phyloP scores from a whole-genome alignment of 1,284 basidiomycete species.

The Cryptococcus sp. region DNA sequence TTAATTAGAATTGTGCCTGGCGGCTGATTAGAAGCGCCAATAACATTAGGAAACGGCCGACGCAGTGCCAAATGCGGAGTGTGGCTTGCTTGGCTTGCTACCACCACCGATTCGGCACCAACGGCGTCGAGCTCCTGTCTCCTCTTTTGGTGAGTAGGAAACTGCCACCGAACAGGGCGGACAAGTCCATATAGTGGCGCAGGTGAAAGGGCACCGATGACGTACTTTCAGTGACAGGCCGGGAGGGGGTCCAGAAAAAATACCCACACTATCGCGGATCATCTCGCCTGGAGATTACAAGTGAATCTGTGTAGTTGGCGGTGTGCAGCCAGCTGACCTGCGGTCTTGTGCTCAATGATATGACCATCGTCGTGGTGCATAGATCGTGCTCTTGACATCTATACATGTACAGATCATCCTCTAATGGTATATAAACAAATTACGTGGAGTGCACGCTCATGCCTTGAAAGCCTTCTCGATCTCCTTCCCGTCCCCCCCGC shows the following conservation, averaged over 20 bases:
- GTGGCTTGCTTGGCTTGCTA: conserved; percentile 57
- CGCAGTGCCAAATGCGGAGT: too few species aligned
- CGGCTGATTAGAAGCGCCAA: too few species aligned
- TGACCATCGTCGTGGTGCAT: conserved; percentile 75
- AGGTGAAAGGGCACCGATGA: conserved; percentile 63
- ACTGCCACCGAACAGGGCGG: conserved; percentile 80
- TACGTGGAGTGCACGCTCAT: not conserved
- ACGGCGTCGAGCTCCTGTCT: conserved; percentile 64
- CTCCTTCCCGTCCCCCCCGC: conserved; percentile 31
- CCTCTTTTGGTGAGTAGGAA: conserved; percentile 82
- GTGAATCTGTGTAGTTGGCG: conserved; percentile 45
- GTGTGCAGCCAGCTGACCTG: not conserved
- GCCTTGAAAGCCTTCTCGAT: conserved; percentile 12
- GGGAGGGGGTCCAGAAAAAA: conserved; percentile 58
- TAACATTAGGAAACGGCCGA: too few species aligned
- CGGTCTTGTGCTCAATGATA: conserved; percentile 58
- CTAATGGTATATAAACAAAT: not conserved
- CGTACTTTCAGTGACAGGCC: conserved; percentile 59
- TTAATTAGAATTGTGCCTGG: too few species aligned
- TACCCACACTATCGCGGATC: conserved; percentile 90
- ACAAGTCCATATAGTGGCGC: conserved; percentile 79
- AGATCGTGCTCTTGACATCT: conserved; percentile 51
- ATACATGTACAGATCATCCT: not conserved
- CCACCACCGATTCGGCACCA: conserved; percentile 72
- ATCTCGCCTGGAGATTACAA: conserved; percentile 80